phyloP scores from a whole-genome alignment of 257 asterid species.

The Echium plantagineum region DNA sequence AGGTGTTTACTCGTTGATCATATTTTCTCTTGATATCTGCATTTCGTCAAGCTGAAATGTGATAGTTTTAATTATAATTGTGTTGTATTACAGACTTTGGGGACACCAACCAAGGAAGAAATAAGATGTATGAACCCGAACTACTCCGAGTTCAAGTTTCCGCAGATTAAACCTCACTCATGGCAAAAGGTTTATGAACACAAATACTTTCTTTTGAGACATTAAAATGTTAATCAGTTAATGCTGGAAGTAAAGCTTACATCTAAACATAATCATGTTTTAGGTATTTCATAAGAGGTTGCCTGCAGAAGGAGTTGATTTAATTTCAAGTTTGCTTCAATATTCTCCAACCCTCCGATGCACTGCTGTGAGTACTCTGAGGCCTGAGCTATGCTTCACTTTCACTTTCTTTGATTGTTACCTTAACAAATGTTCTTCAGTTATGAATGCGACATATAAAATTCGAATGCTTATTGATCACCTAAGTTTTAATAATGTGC shows the following conservation, averaged over 20 bases:
- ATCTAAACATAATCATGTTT: conserved; percentile 5
- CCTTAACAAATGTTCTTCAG: not conserved
- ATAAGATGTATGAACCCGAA: conserved; percentile 90
- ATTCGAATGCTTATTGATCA: not conserved
- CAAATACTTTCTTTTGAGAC: too few species aligned
- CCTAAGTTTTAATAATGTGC: too few species aligned
- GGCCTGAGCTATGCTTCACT: not conserved
- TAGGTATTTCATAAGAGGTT: conserved; percentile 63
- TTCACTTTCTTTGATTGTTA: not conserved
- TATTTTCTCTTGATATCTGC: conserved; percentile 2
- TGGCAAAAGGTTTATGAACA: conserved; percentile 74
- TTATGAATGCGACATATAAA: not conserved
- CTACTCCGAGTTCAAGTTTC: conserved; percentile 75
- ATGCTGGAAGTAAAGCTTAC: not conserved
- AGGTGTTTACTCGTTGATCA: conserved; percentile 27
- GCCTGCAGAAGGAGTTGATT: conserved; percentile 76
- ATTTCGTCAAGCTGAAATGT: not conserved
- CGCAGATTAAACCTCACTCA: conserved; percentile 83
- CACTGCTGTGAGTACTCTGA: conserved; percentile 66
- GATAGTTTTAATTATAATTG: not conserved
- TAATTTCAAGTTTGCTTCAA: conserved; percentile 81
- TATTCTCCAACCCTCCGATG: conserved; percentile 79
- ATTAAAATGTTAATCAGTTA: too few species aligned
- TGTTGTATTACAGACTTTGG: conserved; percentile 40
- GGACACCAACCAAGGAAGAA: conserved; percentile 93